Percentiles rank a stretch among this genome's conserved stretches.
Evolutionary conservation across 768 basidiomycete genomes (phyloP).

Genomic region (Lyophyllum decastes): DNA sequence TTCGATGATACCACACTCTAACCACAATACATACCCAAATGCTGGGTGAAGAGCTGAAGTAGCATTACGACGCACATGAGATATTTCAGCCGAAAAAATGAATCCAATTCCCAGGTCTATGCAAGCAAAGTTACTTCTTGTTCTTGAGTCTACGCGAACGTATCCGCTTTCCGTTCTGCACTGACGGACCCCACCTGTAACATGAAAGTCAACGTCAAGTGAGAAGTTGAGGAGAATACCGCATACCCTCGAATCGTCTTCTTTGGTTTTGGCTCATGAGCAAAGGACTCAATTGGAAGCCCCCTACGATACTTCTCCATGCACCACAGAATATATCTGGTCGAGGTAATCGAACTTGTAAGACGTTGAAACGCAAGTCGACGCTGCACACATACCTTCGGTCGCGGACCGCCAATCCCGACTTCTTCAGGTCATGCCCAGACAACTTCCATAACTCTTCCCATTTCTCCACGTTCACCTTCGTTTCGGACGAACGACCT

Average conservation of each 20-base stretch:
- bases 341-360: background rate
- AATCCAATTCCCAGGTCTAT: background rate
- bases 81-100: background rate
- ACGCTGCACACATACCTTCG: slow-evolving; percentile 53
- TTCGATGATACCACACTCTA: background rate
- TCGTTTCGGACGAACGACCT: slow-evolving; percentile 67
- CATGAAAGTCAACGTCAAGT: background rate
- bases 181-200: slow-evolving; percentile 69
- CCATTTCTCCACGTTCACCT: slow-evolving; percentile 69
- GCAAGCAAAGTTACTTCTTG: slow-evolving; percentile 22
- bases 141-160: slow-evolving; percentile 57
- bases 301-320: slow-evolving; percentile 78
- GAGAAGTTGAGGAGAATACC: background rate
- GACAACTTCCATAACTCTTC: slow-evolving; percentile 67
- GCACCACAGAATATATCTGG: slow-evolving; percentile 83
- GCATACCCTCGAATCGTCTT: slow-evolving; percentile 82
- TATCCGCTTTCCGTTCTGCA: slow-evolving; percentile 75
- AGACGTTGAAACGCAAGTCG: slow-evolving; percentile 2
- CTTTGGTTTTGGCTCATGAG: slow-evolving; percentile 65
- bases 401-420: slow-evolving; percentile 67
- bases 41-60: background rate
- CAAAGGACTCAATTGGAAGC: slow-evolving; percentile 55
- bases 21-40: background rate
- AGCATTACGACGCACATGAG: background rate
- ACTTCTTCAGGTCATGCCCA: slow-evolving; percentile 59